These are phyloP conservation scores for Trametes meyenii DNA, from an alignment of 768 basidiomycete species.

Conservation along the genomic window DNA sequence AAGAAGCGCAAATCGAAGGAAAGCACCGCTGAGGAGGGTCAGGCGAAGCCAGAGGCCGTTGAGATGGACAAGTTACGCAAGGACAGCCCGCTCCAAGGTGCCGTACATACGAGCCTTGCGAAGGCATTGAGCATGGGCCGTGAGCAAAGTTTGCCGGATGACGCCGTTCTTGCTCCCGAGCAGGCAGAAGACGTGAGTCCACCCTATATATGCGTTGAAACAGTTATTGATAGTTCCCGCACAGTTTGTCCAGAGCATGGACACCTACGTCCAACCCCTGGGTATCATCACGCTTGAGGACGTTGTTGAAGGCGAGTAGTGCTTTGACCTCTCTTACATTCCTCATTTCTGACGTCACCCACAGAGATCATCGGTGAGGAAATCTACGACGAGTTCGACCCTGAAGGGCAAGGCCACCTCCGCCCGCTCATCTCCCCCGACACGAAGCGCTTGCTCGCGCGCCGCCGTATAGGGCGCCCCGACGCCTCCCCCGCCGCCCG, in stretches of 20 bases:
- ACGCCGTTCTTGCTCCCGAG: slow-evolving; percentile 72
- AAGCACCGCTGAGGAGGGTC: slow-evolving; percentile 16
- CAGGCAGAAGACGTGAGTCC: slow-evolving; percentile 64
- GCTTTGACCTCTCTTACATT: not conserved
- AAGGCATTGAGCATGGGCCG: slow-evolving; percentile 33
- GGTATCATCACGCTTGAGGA: slow-evolving; percentile 92
- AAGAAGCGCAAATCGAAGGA: slow-evolving; percentile 19
- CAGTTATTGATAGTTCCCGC: not conserved
- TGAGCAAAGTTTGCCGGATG: slow-evolving; percentile 83
- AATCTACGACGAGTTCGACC: slow-evolving; percentile 85
- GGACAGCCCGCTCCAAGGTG: slow-evolving; percentile 31
- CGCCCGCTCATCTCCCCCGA: slow-evolving; percentile 21
- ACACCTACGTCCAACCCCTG: slow-evolving; percentile 75
- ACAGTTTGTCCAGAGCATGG: slow-evolving; percentile 74
- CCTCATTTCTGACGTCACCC: not conserved
- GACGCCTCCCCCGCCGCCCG: slow-evolving; percentile 3
- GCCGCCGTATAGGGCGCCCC: slow-evolving; percentile 11
- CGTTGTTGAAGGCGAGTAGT: slow-evolving; percentile 69
- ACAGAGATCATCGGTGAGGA: slow-evolving; percentile 86
- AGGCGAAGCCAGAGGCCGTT: slow-evolving; percentile 27
- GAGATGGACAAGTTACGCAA: slow-evolving; percentile 28
- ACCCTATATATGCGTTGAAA: not conserved
- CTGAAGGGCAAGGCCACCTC: slow-evolving; percentile 49
- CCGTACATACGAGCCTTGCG: slow-evolving; percentile 30
- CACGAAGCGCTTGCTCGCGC: slow-evolving; percentile 19